Evolutionary conservation across 768 basidiomycete species (phyloP).

Genomic region (Gymnopilus junonius): DNA sequence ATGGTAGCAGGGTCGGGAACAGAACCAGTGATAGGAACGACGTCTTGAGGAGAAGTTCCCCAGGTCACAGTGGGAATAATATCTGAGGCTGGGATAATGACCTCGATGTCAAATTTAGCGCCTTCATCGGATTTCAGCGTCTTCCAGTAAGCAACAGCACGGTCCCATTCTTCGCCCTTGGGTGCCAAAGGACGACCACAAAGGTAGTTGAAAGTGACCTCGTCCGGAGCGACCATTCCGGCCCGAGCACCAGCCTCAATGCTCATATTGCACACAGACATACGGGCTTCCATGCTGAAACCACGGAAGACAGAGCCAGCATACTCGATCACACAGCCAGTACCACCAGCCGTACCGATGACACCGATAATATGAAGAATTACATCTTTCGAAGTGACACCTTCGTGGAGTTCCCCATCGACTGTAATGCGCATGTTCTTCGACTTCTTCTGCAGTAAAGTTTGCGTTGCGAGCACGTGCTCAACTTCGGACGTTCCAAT

Average conservation of each 20-base stretch:
- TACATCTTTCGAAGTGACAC: conserved; percentile 89
- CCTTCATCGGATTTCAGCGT: conserved; percentile 79
- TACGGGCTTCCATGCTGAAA: conserved; percentile 89
- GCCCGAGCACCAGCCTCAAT: conserved; percentile 94
- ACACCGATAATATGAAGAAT: conserved; percentile 89
- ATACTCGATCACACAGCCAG: conserved; percentile 90
- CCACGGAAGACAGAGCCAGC: conserved; percentile 86
- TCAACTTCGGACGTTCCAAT: conserved; percentile 96
- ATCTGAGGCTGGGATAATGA: conserved; percentile 80
- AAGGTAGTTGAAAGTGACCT: conserved; percentile 85
- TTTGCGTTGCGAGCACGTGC: conserved; percentile 92
- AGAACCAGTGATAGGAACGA: conserved; percentile 77
- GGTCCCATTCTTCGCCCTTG: conserved; percentile 84
- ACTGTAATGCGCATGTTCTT: conserved; percentile 95
- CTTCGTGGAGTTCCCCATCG: conserved; percentile 79
- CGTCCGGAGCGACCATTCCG: conserved; percentile 92
- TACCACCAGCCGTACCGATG: conserved; percentile 94
- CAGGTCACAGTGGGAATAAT: conserved; percentile 92
- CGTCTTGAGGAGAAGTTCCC: conserved; percentile 93
- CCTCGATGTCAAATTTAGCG: conserved; percentile 83
- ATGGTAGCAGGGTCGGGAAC: conserved; percentile 80
- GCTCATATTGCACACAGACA: conserved; percentile 95
- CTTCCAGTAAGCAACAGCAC: conserved; percentile 85
- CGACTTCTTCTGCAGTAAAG: conserved; percentile 82
- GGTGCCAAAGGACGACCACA: conserved; percentile 81